These are phyloP conservation scores for Laetiporus sulphureus DNA, from an alignment of 1,284 basidiomycete genomes.

Conservation along the genomic window DNA sequence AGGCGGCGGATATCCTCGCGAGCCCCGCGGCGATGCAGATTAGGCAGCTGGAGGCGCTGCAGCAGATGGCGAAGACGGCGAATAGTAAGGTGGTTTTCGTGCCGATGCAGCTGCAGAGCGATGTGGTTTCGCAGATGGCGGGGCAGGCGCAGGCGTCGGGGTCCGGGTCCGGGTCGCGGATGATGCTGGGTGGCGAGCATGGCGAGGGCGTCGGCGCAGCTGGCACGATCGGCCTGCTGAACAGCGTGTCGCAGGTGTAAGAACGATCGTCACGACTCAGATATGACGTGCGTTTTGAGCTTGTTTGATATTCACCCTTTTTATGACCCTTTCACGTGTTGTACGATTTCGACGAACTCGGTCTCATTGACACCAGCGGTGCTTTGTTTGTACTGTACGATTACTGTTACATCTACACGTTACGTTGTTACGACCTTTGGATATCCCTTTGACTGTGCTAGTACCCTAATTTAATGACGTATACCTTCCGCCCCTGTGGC, in stretches of 20 bases:
- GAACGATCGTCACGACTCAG: neutral
- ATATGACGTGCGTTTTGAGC: neutral
- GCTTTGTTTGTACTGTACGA: no score
- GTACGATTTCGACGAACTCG: no score
- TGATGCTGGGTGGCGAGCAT: conserved; percentile 35
- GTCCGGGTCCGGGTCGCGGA: conserved; percentile 22
- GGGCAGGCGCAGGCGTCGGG: conserved; percentile 24
- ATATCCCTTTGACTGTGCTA: no score
- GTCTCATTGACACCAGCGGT: no score
- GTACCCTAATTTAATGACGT: no score
- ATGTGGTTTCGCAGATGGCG: conserved; percentile 48
- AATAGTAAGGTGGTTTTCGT: conserved; percentile 90
- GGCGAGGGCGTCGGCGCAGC: conserved; percentile 38
- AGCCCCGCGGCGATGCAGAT: conserved; percentile 97
- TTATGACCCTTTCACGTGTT: no score
- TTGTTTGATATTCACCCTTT: no score
- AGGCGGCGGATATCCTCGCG: conserved; percentile 88
- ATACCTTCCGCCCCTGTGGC: no score
- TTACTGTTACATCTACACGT: no score
- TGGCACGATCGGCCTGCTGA: conserved; percentile 48
- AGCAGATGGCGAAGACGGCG: conserved; percentile 66
- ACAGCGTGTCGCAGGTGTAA: conserved; percentile 34
- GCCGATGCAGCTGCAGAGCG: conserved; percentile 85
- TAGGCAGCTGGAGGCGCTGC: conserved; percentile 85
- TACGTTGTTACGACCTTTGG: no score